phyloP scores from a whole-genome alignment of 768 basidiomycete genomes.

The Gloeostereum incarnatum region DNA sequence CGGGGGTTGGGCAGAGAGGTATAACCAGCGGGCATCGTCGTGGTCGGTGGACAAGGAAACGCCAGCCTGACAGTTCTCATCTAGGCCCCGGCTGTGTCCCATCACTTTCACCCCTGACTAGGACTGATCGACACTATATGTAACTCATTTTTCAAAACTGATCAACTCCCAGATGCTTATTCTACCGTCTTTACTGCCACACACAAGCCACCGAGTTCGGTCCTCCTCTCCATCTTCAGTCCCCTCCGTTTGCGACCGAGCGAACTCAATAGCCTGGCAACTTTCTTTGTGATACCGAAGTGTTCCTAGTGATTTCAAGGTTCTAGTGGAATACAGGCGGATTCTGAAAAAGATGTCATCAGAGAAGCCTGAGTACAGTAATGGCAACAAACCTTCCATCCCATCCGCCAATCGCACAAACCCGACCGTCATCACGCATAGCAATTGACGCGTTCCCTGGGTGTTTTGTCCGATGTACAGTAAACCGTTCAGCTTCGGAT shows the following conservation, averaged over 20 bases:
- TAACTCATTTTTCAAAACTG: slow-evolving; percentile 38
- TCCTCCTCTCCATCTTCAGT: slow-evolving; percentile 30
- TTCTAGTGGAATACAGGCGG: slow-evolving; percentile 73
- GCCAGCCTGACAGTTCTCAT: no score
- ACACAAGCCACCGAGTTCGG: slow-evolving; percentile 53
- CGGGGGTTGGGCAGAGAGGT: slow-evolving; percentile 38
- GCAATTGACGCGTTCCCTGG: slow-evolving; percentile 75
- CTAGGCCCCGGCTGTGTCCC: no score
- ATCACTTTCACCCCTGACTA: no score
- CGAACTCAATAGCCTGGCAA: slow-evolving; percentile 72
- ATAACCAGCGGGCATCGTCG: slow-evolving; percentile 50
- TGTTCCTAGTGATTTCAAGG: slow-evolving; percentile 77
- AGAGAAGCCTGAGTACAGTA: slow-evolving; percentile 1
- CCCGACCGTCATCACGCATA: slow-evolving; percentile 62
- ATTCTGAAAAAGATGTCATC: slow-evolving; percentile 36
- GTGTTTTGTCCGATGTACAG: slow-evolving; percentile 53
- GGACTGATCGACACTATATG: no score
- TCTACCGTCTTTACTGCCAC: slow-evolving; percentile 58
- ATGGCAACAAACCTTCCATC: slow-evolving; percentile 67
- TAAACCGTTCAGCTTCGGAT: slow-evolving; percentile 15
- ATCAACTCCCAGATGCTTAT: slow-evolving; percentile 68
- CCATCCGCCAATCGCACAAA: slow-evolving; percentile 91
- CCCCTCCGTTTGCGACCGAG: slow-evolving; percentile 49
- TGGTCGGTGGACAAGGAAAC: no score
- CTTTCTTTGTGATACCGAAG: slow-evolving; percentile 73